These are phyloP conservation scores for Mariannaea sp. DNA, from an alignment of 2,329 filamentous ascomycete species.

Conservation along the genomic window DNA sequence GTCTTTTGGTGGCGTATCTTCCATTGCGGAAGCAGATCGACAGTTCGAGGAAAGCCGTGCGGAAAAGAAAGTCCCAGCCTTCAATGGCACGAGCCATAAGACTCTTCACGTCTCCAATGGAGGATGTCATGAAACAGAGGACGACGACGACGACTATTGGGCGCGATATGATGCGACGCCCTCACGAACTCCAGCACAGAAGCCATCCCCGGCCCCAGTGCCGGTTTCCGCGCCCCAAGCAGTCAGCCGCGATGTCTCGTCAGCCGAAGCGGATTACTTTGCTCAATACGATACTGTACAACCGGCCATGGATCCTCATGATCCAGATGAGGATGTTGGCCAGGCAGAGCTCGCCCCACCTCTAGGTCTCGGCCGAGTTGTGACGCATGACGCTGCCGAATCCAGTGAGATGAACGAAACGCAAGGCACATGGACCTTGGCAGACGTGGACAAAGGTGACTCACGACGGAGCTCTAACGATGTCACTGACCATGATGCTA, in stretches of 20 bases:
- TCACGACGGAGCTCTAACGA: constrained; percentile 38
- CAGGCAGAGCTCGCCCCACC: constrained; percentile 43
- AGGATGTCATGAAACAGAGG: constrained; percentile 49
- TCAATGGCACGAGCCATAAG: constrained; percentile 21
- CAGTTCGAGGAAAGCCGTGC: constrained; percentile 48
- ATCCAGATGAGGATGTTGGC: constrained; percentile 70
- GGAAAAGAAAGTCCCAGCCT: constrained; percentile 27
- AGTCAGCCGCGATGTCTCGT: constrained; percentile 35
- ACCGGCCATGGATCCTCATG: constrained; percentile 79
- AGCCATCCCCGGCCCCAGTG: constrained; percentile 65
- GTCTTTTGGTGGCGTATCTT: constrained; percentile 55
- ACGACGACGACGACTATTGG: constrained; percentile 81
- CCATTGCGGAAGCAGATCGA: constrained; percentile 65
- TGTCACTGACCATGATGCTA: constrained; percentile 42
- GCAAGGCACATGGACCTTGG: constrained; percentile 49
- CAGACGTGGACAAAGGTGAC: constrained; percentile 49
- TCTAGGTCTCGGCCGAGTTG: constrained; percentile 30
- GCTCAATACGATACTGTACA: constrained; percentile 78
- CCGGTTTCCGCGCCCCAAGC: constrained; percentile 35
- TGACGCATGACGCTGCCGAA: constrained; percentile 23
- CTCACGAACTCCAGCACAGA: constrained; percentile 63
- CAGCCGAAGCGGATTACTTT: constrained; percentile 73
- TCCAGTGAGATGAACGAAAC: constrained; percentile 35
- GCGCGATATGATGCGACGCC: constrained; percentile 76
- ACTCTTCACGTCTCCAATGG: constrained; percentile 21